These are phyloP conservation scores for Serendipita sp. DNA, from an alignment of 1,284 basidiomycete species.

Conservation along the genomic window DNA sequence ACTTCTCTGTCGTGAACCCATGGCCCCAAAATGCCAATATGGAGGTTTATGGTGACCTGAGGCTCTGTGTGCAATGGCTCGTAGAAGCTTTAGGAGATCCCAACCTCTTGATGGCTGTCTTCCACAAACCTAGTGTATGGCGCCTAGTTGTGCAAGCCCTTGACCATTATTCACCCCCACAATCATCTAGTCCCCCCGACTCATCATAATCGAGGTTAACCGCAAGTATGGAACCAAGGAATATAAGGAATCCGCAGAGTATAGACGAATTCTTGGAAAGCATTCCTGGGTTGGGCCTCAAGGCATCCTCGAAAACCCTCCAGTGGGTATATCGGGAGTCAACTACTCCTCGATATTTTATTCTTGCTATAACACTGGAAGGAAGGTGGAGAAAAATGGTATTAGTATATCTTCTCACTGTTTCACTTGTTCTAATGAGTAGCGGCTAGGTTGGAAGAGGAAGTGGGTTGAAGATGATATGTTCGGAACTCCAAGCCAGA, in stretches of 20 bases:
- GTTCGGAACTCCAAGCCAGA: neutral
- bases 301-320: neutral
- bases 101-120: neutral
- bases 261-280: neutral
- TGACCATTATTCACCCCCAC: neutral
- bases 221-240: neutral
- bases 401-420: neutral
- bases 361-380: neutral
- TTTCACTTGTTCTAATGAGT: neutral
- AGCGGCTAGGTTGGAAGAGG: neutral
- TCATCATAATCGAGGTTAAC: conserved; percentile 1
- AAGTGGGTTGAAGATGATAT: neutral
- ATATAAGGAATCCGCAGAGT: neutral
- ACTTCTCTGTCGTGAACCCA: neutral
- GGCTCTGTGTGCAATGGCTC: neutral
- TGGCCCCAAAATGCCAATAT: conserved; percentile 5
- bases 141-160: neutral
- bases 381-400: conserved; percentile 4
- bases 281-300: neutral
- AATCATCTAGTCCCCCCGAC: neutral
- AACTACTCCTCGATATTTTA: conserved; percentile 5
- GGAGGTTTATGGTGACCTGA: neutral
- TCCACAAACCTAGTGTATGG: neutral
- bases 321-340: neutral
- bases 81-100: neutral